Base-by-base conservation (phyloP, 108 stramenopile genomes). In the Asterionellopsis glacialis region DNA sequence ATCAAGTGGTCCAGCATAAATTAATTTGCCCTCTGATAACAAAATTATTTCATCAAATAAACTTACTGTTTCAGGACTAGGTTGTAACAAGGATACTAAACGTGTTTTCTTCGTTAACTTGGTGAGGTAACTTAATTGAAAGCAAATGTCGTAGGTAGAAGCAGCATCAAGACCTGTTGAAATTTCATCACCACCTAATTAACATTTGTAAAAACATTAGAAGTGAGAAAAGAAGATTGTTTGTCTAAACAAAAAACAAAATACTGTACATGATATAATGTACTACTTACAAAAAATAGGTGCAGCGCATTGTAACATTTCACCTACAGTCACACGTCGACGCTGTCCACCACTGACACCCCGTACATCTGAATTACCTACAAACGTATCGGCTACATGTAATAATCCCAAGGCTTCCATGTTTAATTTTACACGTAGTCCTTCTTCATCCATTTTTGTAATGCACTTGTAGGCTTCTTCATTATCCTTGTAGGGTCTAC, bases 11-110 rank as follows among this genome's bases (percentile, higher is more conserved):
- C 95, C 97, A n/a, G 94, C 84, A 68, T 89, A 94, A 54, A 96
- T 73, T 13, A 95, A 26, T 45, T 59, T 69, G 14, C 97, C 87
- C 47, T 88, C 95, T 22, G 83, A 76, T 25, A 87, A 48, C 19
- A 98, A 62, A 59, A 98, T 77, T 14, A 95, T 63, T 22, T 95
- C 75, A 48, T 94, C 93, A 67, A 96, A 96, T 41, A 95, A 70
- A 26, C 81, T 79, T 51, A 94, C 90, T 12, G 90, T 91, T 63
- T 97, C 95, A 11, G 93, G 95, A 21, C 90, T 79, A 19, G 96
- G 94, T 65, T 98, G 97, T 0, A 95, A 69, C 33, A 97, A 80
- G 14, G 91, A 82, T 11, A 95, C 74, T 7, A 96, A 74, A 21
- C 82, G 70, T 3, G 84, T 87, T 43, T 53, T 69, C 27, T 60